phyloP scores from a whole-genome alignment of 1,139 yeast species.

The Blastobotrys malaysiensis region DNA sequence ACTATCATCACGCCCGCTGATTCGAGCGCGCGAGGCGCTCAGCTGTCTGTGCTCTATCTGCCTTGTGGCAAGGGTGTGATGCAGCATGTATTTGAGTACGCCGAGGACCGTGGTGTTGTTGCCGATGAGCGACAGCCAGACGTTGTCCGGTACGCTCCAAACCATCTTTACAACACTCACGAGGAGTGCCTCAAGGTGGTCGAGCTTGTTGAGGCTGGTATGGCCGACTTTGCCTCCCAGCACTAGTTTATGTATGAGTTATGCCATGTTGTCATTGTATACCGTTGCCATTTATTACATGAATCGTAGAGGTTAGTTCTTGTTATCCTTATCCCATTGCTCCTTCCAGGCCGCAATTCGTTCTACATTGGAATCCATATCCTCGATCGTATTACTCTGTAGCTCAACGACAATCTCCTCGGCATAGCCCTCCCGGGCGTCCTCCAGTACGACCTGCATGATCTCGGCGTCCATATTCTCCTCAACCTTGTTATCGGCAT shows the following conservation, averaged over 20 bases:
- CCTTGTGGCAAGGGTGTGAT: conserved; percentile 52
- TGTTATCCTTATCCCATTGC: conserved; percentile 49
- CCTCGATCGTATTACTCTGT: conserved; percentile 62
- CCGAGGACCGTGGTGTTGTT: conserved; percentile 56
- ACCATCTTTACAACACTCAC: conserved; percentile 76
- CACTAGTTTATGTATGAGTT: background rate
- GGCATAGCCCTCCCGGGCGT: conserved; percentile 77
- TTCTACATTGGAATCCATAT: conserved; percentile 73
- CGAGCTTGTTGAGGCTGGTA: conserved; percentile 36
- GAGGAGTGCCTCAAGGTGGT: conserved; percentile 52
- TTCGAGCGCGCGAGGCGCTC: conserved; percentile 65
- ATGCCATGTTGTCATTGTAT: background rate
- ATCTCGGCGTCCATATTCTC: conserved; percentile 96
- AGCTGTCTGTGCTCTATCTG: conserved; percentile 64
- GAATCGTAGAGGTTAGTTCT: conserved; percentile 5
- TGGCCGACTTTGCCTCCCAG: conserved; percentile 3
- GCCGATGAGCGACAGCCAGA: conserved; percentile 89
- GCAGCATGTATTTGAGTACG: conserved; percentile 49
- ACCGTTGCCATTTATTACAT: background rate
- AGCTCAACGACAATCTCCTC: conserved; percentile 79
- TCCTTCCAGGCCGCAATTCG: conserved; percentile 69
- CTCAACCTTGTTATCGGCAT: conserved; percentile 71
- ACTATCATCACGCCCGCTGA: conserved; percentile 67
- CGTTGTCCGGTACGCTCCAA: conserved; percentile 80
- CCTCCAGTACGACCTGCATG: conserved; percentile 86